These are phyloP conservation scores for Apophysomyces variabilis DNA, from an alignment of 371 early-diverging fungal genomes.

Conservation along the genomic window DNA sequence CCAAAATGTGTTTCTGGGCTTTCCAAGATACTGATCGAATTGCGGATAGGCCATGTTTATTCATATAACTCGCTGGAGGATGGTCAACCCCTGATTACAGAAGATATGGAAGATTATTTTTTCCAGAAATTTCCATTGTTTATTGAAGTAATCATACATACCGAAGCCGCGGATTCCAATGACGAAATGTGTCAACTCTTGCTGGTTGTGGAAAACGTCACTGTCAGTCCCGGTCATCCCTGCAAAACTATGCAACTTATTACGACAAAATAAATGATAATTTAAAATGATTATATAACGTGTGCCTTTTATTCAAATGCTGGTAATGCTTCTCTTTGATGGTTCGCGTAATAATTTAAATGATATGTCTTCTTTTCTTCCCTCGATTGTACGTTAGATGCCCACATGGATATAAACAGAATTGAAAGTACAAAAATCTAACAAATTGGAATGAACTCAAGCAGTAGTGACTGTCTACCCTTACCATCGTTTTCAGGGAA, in stretches of 20 bases:
- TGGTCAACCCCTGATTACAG: constrained; percentile 34
- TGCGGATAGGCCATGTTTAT: constrained; percentile 39
- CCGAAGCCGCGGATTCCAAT: not conserved
- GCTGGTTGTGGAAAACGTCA: constrained; percentile 26
- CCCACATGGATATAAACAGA: not conserved
- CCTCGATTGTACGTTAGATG: not conserved
- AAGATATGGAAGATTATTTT: constrained; percentile 43
- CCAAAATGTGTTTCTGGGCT: constrained; percentile 16
- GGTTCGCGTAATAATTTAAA: not conserved
- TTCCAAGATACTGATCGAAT: constrained; percentile 30
- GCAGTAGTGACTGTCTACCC: not conserved
- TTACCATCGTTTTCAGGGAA: constrained; percentile 27
- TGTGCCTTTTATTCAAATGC: not conserved
- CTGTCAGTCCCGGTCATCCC: constrained; percentile 30
- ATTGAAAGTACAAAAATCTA: not conserved
- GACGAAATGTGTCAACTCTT: constrained; percentile 13
- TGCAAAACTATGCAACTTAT: constrained; percentile 2
- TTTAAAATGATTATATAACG: not conserved
- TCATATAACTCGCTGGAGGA: constrained; percentile 35
- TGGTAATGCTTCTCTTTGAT: not conserved
- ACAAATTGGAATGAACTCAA: not conserved
- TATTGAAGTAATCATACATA: constrained; percentile 30
- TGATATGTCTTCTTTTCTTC: not conserved
- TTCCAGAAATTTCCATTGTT: constrained; percentile 41
- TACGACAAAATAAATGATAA: too few relatives aligned